Conservation (phyloP, 2,329 filamentous ascomycete species). For the Fusarium sp. region DNA sequence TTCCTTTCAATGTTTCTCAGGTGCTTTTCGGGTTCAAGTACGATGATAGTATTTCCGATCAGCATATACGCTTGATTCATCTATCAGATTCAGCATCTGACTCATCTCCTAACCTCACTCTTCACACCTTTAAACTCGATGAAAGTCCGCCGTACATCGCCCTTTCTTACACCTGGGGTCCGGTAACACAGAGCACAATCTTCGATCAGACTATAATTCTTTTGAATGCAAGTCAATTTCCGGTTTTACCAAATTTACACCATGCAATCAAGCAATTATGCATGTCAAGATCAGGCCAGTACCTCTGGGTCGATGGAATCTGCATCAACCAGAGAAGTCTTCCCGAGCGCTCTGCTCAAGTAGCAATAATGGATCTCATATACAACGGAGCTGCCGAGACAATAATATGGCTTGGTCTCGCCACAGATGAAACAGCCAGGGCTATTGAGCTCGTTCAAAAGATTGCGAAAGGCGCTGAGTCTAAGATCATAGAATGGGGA, state of each 20-base stretch:
- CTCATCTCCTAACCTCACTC: neutral
- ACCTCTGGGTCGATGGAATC: neutral
- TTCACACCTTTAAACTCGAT: neutral
- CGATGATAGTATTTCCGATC: neutral
- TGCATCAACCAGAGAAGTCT: neutral
- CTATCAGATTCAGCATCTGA: neutral
- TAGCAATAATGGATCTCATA: neutral
- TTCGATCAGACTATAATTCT: neutral
- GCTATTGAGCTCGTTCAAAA: neutral
- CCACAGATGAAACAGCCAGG: neutral
- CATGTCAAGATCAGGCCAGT: neutral
- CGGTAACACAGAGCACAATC: neutral
- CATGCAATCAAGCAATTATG: neutral
- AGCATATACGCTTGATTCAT: neutral
- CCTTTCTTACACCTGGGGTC: neutral
- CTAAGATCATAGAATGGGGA: constrained; percentile 24
- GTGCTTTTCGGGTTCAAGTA: neutral
- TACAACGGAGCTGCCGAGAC: neutral
- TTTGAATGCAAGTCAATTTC: neutral
- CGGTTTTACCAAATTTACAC: neutral
- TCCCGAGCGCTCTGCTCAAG: neutral
- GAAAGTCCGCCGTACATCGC: neutral
- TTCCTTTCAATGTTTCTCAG: neutral
- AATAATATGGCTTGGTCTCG: neutral
- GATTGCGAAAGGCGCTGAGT: neutral